These are phyloP conservation scores for Fomitiporia mediterranea DNA, from an alignment of 1,284 basidiomycete species.

Conservation along the genomic window DNA sequence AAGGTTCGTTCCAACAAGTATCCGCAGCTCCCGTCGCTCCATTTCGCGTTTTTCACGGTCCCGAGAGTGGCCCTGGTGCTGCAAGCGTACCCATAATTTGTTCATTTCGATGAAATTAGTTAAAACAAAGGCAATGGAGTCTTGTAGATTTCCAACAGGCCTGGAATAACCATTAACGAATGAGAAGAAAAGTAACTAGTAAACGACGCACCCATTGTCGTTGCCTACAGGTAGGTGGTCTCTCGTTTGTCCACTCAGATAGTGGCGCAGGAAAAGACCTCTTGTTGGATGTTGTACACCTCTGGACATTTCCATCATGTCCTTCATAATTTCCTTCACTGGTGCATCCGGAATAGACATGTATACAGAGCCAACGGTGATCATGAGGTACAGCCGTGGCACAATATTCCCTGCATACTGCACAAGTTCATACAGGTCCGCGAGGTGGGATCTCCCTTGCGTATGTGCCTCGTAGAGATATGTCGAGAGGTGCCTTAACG, in stretches of 20 bases:
- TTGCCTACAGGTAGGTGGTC: constrained; percentile 87
- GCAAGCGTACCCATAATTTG: constrained; percentile 95
- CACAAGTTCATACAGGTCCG: constrained; percentile 95
- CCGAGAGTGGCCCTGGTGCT: constrained; percentile 92
- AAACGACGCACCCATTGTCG: constrained; percentile 66
- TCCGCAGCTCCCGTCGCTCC: constrained; percentile 88
- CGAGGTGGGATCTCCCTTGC: constrained; percentile 85
- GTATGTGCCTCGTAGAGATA: constrained; percentile 93
- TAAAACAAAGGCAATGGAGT: constrained; percentile 90
- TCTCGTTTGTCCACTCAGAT: constrained; percentile 91
- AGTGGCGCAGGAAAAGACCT: constrained; percentile 90
- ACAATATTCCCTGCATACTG: constrained; percentile 96
- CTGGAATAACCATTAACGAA: constrained; percentile 37
- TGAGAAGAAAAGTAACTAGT: not conserved
- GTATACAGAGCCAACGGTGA: constrained; percentile 95
- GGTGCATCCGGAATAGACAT: constrained; percentile 95
- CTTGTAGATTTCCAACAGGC: constrained; percentile 81
- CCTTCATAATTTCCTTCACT: constrained; percentile 98
- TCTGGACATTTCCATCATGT: constrained; percentile 98
- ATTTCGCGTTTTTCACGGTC: constrained; percentile 94
- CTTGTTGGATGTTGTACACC: constrained; percentile 92
- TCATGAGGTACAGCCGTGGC: constrained; percentile 94
- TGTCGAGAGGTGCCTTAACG: constrained; percentile 86
- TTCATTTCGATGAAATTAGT: constrained; percentile 99
- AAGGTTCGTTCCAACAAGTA: constrained; percentile 93